Percentiles rank a stretch among this genome's conserved stretches.
These are phyloP conservation scores for Trichoderma sp. DNA, from an alignment of 2,329 filamentous ascomycete genomes.

Conservation along the genomic window DNA sequence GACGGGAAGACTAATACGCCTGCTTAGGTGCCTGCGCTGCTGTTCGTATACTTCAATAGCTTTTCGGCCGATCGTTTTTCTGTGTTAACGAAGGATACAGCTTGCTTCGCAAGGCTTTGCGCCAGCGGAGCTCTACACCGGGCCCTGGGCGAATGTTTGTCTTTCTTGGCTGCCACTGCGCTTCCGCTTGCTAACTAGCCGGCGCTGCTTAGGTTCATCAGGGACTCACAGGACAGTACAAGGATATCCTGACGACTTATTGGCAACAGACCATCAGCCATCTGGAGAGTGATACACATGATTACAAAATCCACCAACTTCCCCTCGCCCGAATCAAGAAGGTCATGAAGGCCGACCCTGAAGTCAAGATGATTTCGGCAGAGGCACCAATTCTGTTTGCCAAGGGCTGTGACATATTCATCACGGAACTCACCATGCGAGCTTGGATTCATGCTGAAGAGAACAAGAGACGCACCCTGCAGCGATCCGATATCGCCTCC, in stretches of 20 bases:
- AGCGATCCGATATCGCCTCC: constrained; percentile 93
- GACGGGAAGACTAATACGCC: constrained; percentile 23
- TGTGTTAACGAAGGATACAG: constrained; percentile 44
- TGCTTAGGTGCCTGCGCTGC: constrained; percentile 46
- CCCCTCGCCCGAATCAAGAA: constrained; percentile 99
- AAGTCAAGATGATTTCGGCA: constrained; percentile 99
- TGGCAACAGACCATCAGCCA: constrained; percentile 99
- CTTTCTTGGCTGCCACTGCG: not conserved
- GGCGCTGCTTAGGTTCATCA: constrained; percentile 71
- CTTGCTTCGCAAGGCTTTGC: constrained; percentile 84
- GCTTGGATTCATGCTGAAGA: constrained; percentile 99
- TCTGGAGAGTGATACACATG: constrained; percentile 90
- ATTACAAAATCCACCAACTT: constrained; percentile 97
- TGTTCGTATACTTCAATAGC: constrained; percentile 30
- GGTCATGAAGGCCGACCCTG: constrained; percentile 98
- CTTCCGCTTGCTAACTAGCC: not conserved
- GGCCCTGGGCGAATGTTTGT: constrained; percentile 89
- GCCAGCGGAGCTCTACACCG: constrained; percentile 90
- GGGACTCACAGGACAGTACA: constrained; percentile 86
- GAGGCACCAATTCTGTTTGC: constrained; percentile 97
- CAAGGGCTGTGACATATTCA: constrained; percentile 98
- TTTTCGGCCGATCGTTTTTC: not conserved
- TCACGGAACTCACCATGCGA: constrained; percentile 97
- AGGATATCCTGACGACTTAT: constrained; percentile 96
- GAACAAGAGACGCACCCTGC: constrained; percentile 93